Conservation (phyloP, 176 grass and related monocot species). For the Rhipidocladum racemiflorum region DNA sequence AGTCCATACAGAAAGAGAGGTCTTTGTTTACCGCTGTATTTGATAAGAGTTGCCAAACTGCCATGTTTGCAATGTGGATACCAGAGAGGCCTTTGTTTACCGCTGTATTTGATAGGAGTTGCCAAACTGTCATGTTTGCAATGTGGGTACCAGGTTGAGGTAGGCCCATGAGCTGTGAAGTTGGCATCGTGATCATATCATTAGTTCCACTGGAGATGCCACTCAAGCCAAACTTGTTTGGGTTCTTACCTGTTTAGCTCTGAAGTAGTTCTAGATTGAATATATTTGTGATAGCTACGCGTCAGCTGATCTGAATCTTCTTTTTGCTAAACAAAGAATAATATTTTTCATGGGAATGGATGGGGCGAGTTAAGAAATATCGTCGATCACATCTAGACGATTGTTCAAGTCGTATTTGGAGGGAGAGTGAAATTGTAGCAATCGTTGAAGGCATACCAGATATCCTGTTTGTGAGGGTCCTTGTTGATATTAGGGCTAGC, state of each 20-base stretch:
- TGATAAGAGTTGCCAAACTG: background rate
- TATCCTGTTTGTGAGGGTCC: background rate
- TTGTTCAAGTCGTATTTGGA: background rate
- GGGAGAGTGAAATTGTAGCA: background rate
- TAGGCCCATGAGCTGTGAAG: constrained; percentile 35
- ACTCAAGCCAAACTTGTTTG: background rate
- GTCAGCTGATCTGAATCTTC: background rate
- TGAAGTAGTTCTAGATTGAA: background rate
- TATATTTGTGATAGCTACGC: background rate
- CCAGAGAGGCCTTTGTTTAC: background rate
- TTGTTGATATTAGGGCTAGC: background rate
- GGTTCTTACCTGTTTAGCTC: background rate
- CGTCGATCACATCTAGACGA: background rate
- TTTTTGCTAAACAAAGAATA: background rate
- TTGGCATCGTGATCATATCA: background rate
- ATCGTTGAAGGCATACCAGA: background rate
- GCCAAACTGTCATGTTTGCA: constrained; percentile 2
- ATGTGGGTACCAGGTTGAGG: constrained; percentile 23
- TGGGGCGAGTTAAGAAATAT: background rate
- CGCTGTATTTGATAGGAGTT: background rate
- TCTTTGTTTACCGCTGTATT: background rate
- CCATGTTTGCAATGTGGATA: constrained; percentile 22
- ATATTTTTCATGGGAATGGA: background rate
- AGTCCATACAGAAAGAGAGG: background rate
- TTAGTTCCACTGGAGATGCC: background rate